Base-by-base conservation (phyloP, 75 land plant genomes). In the Ceratopteris richardii region DNA sequence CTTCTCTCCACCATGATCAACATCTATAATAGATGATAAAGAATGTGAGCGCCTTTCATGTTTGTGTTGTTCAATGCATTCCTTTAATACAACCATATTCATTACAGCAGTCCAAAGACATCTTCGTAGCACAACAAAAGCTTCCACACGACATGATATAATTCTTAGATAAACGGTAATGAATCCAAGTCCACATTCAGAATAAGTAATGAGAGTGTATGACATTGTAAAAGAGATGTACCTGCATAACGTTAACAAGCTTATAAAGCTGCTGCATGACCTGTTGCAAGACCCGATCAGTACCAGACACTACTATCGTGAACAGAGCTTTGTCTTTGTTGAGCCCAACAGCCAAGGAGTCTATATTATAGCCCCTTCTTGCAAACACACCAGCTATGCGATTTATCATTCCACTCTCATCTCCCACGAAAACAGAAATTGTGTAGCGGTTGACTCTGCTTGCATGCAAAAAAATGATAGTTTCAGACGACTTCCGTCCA, bases 361-460 rank as follows among this genome's bases (percentile, higher is more conserved):
- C 98, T 23, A 93, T 93, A 53, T 93, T 93, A 63, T 93, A 93
- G 13, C 98, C 98, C 54, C 98, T 79, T 33, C 98, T 71, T 0
- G 98, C 85, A 79, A 93, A 83, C 26, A 93, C 98, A 10, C 98
- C 98, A 19, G 98, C 98, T 51, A 93, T 93, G n/a, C 96, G 71
- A 29, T 93, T 93, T 43, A 93, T 89, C 80, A 93, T 93, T 53
- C 98, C 98, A 72, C 98, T 89, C 61, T 93, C 98, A 73, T 93
- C 98, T 24, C 96, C 98, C 42, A 85, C 98, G 75, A 86, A 93
- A 4, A 92, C 95, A 4, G 90, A 85, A 31, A 93, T 73, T 2
- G 98, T 89, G 66, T 93, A 84, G 22, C 90, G 67, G 28, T 62
- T 71, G 31, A 86, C 76, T 87, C 98, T 93, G 69, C 17, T 17